phyloP scores from a whole-genome alignment of 495 filamentous ascomycete species.

The Hypoxylon subgilvum region DNA sequence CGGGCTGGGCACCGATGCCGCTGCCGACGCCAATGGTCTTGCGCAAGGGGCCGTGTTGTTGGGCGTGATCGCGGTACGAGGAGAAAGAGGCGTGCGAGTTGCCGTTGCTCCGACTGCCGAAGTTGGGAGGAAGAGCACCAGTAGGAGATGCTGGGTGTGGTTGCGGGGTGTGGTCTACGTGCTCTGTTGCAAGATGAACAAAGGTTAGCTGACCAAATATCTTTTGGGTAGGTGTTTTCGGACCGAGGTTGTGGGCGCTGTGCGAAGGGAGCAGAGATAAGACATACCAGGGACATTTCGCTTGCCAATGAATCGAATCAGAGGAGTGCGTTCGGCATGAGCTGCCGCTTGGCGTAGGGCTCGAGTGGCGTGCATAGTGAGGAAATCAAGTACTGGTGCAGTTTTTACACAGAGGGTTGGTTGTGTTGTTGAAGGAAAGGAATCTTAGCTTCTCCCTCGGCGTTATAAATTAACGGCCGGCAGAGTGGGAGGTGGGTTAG shows the following conservation, averaged over 20 bases:
- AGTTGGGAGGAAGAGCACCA: conserved; percentile 56
- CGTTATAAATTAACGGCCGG: conserved; percentile 19
- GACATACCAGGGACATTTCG: conserved; percentile 77
- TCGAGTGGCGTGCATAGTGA: conserved; percentile 68
- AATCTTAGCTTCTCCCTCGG: conserved; percentile 3
- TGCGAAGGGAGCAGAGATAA: not conserved
- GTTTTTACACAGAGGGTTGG: not conserved
- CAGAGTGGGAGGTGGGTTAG: not conserved
- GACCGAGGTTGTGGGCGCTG: conserved; percentile 4
- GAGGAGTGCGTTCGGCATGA: conserved; percentile 69
- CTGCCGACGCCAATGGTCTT: conserved; percentile 58
- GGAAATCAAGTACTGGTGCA: not conserved
- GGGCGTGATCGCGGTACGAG: conserved; percentile 86
- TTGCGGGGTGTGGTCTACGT: conserved; percentile 72
- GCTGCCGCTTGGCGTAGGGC: conserved; percentile 69
- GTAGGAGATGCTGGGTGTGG: conserved; percentile 57
- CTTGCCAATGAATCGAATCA: conserved; percentile 94
- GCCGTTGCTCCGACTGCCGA: conserved; percentile 56
- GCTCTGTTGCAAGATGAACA: conserved; percentile 52
- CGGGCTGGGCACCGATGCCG: conserved; percentile 69
- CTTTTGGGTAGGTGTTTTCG: not conserved
- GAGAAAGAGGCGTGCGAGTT: conserved; percentile 79
- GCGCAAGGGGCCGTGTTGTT: conserved; percentile 89
- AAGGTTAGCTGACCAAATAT: conserved; percentile 10
- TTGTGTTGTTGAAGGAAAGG: conserved; percentile 1